phyloP scores from a whole-genome alignment of 345 rosid species.

The Turritis glabra region DNA sequence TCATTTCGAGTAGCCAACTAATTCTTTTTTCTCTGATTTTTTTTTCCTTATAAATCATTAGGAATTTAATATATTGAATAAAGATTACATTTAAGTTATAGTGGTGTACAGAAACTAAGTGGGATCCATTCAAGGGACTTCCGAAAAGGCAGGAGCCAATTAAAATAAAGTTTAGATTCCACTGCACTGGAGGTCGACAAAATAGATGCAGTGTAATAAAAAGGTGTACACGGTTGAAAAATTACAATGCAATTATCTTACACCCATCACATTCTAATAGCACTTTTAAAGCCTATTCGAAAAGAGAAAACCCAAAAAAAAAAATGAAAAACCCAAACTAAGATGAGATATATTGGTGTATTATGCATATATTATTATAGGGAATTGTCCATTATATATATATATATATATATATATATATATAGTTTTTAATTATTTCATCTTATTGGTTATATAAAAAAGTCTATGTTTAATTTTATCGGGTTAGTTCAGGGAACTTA shows the following conservation, averaged over 20 bases:
- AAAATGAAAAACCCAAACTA: no score
- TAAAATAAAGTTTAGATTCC: conserved; percentile 15
- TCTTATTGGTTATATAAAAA: no score
- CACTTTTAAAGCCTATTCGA: no score
- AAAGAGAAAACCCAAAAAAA: no score
- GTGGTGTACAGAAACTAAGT: conserved; percentile 5
- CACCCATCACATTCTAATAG: neutral
- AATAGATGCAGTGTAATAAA: neutral
- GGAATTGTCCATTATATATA: no score
- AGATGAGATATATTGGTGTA: no score
- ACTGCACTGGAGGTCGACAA: neutral
- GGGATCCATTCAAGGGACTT: conserved; percentile 7
- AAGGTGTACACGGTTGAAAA: neutral
- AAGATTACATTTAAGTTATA: neutral
- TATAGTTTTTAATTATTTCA: no score
- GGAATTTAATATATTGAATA: neutral
- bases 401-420: no score
- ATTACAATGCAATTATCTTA: neutral
- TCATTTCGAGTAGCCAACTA: conserved; percentile 21
- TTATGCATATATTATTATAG: no score
- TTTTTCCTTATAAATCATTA: neutral
- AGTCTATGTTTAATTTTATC: no score
- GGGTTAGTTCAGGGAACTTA: no score
- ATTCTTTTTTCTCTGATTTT: neutral
- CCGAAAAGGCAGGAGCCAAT: conserved; percentile 28